Base-by-base conservation (phyloP, 345 rosid genomes). In the Gossypium sturtianum region DNA sequence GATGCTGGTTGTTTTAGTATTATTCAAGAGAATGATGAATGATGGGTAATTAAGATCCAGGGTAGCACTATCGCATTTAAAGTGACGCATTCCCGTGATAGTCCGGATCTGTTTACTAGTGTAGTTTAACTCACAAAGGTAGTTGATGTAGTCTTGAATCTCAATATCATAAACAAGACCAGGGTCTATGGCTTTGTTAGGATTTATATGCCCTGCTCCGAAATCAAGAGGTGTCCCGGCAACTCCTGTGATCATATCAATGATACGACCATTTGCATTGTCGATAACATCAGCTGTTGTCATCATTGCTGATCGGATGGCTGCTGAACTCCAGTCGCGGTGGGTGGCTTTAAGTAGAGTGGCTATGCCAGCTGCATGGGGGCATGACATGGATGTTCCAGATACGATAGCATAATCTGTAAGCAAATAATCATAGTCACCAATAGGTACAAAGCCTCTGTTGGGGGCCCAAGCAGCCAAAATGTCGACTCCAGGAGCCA, bases 41-140 rank as follows among this genome's bases (percentile, higher is more conserved):
- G 90, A 87, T 4, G 88, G 92, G 74, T 85, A 89, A 57, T 87
- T 87, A 22, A 85, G 81, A 70, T 87, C 86, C 20, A 82, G 77
- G 41, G 67, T 83, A 1, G 82, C 79, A 4, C 74, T 11, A 3
- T 59, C 41, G 12, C 87, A 43, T 3, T 45, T 43, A 4, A 65
- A n/a, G 27, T 43, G 16, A 22, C 48, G 69, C 16, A 74, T 65
- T 57, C 58, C 71, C 0, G 79, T 79, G 51, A 86, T 77, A 20
- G 77, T 54, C 58, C 49, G 67, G 7, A 87, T 82, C 77, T 86
- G 82, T 9, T 75, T 76, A 20, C 85, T 87, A 3, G 52, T 66
- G 29, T 70, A 53, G 74, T 53, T 53, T 34, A 70, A 70, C 34
- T 49, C 62, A 3, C 73, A 70, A 9, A 34, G 62, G 20, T 29